Percentiles rank a stretch among this genome's conserved stretches.
Conservation (phyloP, 768 basidiomycete genomes). For the Wakefieldia striispora region DNA sequence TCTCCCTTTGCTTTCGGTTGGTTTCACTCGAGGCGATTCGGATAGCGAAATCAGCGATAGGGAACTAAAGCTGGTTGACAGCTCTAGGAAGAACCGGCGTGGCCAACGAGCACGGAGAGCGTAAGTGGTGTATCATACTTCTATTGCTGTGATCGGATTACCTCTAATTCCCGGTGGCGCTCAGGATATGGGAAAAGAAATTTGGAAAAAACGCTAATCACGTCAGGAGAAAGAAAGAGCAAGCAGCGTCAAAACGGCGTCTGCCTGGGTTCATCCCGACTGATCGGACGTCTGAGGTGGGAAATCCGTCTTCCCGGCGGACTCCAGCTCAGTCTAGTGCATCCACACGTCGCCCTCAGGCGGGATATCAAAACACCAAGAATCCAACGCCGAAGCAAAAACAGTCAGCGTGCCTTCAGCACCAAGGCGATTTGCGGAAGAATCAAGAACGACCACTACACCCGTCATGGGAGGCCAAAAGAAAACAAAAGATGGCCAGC, state of each 20-base stretch:
- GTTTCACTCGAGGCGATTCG: slow-evolving; percentile 78
- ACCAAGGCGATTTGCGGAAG: background rate
- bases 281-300: slow-evolving; percentile 20
- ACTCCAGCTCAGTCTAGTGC: background rate
- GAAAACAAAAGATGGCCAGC: slow-evolving; percentile 62
- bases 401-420: background rate
- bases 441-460: slow-evolving; percentile 52
- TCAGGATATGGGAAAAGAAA: slow-evolving; percentile 97
- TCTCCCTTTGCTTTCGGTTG: slow-evolving; percentile 84
- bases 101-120: slow-evolving; percentile 93
- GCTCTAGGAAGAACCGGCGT: slow-evolving; percentile 77
- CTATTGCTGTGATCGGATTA: background rate
- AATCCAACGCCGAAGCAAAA: too few relatives aligned
- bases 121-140: slow-evolving; percentile 51
- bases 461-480: slow-evolving; percentile 97
- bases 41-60: slow-evolving; percentile 74
- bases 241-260: slow-evolving; percentile 14
- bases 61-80: slow-evolving; percentile 53
- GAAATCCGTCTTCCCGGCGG: background rate
- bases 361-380: background rate
- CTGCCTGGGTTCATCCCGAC: slow-evolving; percentile 7
- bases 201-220: slow-evolving; percentile 91
- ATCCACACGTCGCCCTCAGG: background rate
- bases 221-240: slow-evolving; percentile 57
- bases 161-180: slow-evolving; percentile 1